phyloP scores from a whole-genome alignment of 1,284 basidiomycete species.

The Cutaneotrichosporon cyanovorans region DNA sequence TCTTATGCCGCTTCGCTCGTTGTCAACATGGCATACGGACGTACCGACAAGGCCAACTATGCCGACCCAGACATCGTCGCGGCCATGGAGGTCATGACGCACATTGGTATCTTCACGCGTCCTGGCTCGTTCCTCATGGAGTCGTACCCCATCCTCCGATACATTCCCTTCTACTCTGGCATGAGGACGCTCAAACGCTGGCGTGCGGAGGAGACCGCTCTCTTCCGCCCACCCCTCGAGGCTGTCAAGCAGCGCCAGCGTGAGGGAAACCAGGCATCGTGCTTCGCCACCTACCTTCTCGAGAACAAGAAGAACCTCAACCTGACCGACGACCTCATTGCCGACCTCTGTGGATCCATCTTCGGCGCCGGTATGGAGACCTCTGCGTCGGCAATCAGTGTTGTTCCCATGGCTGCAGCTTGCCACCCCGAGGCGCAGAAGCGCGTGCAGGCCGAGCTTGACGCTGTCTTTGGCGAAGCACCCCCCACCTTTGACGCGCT shows the following conservation, averaged over 20 bases:
- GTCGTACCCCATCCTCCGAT: constrained; percentile 52
- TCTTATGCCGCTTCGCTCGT: constrained; percentile 60
- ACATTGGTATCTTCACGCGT: constrained; percentile 49
- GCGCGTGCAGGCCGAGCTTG: constrained; percentile 56
- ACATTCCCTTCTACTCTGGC: constrained; percentile 55
- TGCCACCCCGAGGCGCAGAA: constrained; percentile 54
- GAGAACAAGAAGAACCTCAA: background rate
- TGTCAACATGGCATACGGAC: constrained; percentile 59
- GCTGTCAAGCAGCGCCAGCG: constrained; percentile 42
- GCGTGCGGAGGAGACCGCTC: constrained; percentile 53
- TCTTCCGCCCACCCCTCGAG: constrained; percentile 47
- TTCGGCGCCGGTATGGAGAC: constrained; percentile 21
- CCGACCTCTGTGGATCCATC: constrained; percentile 13
- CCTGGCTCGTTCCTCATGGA: constrained; percentile 48
- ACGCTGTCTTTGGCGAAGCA: constrained; percentile 41
- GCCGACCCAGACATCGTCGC: constrained; percentile 56
- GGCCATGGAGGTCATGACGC: background rate
- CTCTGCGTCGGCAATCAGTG: constrained; percentile 55
- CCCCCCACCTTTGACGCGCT: constrained; percentile 10
- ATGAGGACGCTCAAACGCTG: constrained; percentile 48
- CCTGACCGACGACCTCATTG: constrained; percentile 8
- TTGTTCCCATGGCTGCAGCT: constrained; percentile 57
- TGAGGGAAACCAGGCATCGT: constrained; percentile 42
- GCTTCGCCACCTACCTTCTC: constrained; percentile 4
- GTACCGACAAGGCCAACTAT: constrained; percentile 49